Percentiles rank a stretch among this genome's conserved stretches.
Evolutionary conservation across 768 basidiomycete genomes (phyloP).

Genomic region (Filobasidium floriforme): DNA sequence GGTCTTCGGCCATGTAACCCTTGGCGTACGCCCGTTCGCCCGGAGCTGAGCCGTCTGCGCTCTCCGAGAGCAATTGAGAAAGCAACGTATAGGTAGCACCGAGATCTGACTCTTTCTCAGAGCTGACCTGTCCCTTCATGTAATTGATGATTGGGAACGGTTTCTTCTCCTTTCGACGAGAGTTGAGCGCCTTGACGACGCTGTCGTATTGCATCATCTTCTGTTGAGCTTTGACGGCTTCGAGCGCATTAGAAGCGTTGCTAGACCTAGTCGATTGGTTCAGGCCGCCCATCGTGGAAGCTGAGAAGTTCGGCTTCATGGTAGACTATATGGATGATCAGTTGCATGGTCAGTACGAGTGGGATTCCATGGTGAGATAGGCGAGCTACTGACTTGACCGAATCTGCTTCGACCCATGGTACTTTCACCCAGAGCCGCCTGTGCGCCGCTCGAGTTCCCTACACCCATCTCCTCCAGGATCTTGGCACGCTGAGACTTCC

Average conservation of each 20-base stretch:
- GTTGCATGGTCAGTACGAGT: not conserved
- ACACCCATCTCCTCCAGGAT: slow-evolving; percentile 20
- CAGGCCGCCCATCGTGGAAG: not conserved
- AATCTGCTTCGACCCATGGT: slow-evolving; percentile 8
- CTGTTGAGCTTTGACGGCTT: slow-evolving; percentile 53
- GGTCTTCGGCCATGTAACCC: not conserved
- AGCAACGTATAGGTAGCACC: not conserved
- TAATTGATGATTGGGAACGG: slow-evolving; percentile 35
- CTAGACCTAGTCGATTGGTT: not conserved
- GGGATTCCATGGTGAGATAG: not conserved
- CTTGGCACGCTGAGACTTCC: slow-evolving; percentile 20
- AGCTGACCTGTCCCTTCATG: slow-evolving; percentile 25
- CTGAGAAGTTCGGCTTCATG: not conserved
- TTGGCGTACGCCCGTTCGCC: slow-evolving; percentile 51
- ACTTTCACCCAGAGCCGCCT: not conserved
- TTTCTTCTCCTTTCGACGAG: slow-evolving; percentile 30
- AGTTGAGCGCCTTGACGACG: slow-evolving; percentile 57
- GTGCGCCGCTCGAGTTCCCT: not conserved
- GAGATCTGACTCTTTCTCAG: slow-evolving; percentile 2
- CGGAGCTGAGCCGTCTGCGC: slow-evolving; percentile 61
- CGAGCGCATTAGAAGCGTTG: not conserved
- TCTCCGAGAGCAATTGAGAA: slow-evolving; percentile 65
- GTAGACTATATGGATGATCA: not conserved
- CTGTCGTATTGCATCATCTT: slow-evolving; percentile 96
- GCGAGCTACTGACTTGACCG: not conserved